Conservation (phyloP, 2,329 filamentous ascomycete species). For the Chaetomiaceae sp. region DNA sequence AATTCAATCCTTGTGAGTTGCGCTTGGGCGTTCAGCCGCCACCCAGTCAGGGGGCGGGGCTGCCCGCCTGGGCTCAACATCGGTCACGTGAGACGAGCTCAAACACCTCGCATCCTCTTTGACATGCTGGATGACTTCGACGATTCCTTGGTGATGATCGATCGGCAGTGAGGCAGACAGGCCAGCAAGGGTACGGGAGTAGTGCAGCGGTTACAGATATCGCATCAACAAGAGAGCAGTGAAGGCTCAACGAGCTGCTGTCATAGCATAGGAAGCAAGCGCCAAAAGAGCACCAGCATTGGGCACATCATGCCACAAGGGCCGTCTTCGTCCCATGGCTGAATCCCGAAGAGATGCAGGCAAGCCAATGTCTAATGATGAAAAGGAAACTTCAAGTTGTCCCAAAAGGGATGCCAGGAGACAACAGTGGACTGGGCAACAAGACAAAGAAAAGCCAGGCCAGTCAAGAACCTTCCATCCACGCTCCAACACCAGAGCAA, state of each 20-base stretch:
- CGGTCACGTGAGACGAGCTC: constrained; percentile 20
- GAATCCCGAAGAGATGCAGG: background rate
- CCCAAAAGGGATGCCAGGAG: background rate
- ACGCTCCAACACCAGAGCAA: too few relatives aligned
- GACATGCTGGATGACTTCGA: too few relatives aligned
- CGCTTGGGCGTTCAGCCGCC: constrained; percentile 20
- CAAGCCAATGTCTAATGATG: background rate
- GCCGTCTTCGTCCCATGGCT: background rate
- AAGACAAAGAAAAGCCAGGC: too few relatives aligned
- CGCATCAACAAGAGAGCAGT: background rate
- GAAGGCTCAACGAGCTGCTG: too few relatives aligned
- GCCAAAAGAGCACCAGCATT: background rate
- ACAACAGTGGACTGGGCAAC: background rate
- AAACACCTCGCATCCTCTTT: too few relatives aligned
- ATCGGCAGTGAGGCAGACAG: background rate
- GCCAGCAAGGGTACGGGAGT: too few relatives aligned
- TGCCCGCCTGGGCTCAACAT: constrained; percentile 2
- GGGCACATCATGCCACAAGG: background rate
- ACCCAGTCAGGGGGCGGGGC: constrained; percentile 14
- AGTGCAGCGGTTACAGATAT: background rate
- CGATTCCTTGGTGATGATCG: background rate
- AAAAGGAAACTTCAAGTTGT: background rate
- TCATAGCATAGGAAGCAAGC: background rate
- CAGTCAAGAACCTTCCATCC: too few relatives aligned
- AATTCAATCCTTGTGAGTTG: constrained; percentile 17